Evolutionary conservation across 768 basidiomycete genomes (phyloP).

Genomic region (Pholiota microspora): DNA sequence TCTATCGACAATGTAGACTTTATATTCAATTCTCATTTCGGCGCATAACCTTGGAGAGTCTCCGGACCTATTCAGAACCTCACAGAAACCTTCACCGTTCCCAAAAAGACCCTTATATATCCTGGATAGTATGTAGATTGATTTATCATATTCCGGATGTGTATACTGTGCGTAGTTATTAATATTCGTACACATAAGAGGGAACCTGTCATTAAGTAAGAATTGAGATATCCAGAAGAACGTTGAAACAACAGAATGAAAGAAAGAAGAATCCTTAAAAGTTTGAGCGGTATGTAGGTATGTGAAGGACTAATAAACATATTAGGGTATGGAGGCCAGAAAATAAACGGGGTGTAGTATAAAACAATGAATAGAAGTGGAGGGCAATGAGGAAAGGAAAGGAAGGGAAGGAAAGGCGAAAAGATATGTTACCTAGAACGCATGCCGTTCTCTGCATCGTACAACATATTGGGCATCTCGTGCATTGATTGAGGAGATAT

Average conservation of each 20-base stretch:
- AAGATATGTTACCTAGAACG: neutral
- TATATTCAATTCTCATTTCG: neutral
- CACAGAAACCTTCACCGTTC: neutral
- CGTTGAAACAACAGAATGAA: neutral
- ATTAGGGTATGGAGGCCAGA: neutral
- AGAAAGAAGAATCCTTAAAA: neutral
- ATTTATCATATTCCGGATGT: neutral
- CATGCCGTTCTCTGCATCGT: conserved; percentile 8
- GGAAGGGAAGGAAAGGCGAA: neutral
- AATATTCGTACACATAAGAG: neutral
- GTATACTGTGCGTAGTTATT: neutral
- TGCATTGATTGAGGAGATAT: neutral
- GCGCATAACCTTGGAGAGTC: too few relatives aligned
- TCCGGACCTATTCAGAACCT: neutral
- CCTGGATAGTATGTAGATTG: neutral
- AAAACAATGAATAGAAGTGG: neutral
- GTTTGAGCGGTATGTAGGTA: neutral
- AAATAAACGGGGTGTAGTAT: neutral
- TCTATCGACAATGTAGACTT: neutral
- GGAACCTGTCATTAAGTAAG: neutral
- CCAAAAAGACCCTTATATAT: neutral
- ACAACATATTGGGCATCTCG: conserved; percentile 10
- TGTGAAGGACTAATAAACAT: neutral
- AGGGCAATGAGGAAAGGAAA: too few relatives aligned
- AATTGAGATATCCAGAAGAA: neutral